A percentile compares a stretch with the other conserved stretches of the same genome.
Evolutionary conservation across 495 filamentous ascomycete genomes (phyloP).

Genomic region (Hypoxylon rickii): DNA sequence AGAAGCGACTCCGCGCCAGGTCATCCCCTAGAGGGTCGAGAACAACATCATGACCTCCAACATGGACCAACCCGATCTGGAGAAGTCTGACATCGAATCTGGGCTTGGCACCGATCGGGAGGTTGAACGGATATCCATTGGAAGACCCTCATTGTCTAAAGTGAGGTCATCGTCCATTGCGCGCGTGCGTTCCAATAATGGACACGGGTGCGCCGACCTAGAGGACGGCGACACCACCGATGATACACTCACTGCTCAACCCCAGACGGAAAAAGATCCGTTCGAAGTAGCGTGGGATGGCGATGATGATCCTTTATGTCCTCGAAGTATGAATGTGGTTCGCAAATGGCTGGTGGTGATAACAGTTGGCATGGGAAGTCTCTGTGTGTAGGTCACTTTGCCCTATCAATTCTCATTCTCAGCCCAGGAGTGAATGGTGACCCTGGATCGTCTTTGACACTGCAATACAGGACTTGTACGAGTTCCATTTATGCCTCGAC

Average conservation of each 20-base stretch:
- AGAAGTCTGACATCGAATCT: conserved; percentile 20
- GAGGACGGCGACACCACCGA: conserved; percentile 42
- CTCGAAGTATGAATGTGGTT: conserved; percentile 66
- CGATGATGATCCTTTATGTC: conserved; percentile 73
- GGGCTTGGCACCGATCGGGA: neutral
- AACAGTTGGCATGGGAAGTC: conserved; percentile 70
- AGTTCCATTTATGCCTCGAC: conserved; percentile 89
- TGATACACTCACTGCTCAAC: conserved; percentile 26
- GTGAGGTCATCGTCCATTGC: conserved; percentile 13
- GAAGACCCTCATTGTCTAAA: neutral
- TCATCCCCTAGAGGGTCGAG: too few species aligned
- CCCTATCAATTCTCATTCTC: neutral
- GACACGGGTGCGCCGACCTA: conserved; percentile 60
- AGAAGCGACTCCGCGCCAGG: too few species aligned
- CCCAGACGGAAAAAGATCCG: conserved; percentile 46
- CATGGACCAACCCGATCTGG: conserved; percentile 5
- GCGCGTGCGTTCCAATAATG: conserved; percentile 63
- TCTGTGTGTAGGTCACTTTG: conserved; percentile 84
- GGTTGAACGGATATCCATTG: neutral
- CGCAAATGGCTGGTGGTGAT: conserved; percentile 79
- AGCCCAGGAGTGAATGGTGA: neutral
- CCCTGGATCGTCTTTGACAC: conserved; percentile 10
- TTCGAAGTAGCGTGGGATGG: conserved; percentile 74
- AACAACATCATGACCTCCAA: conserved; percentile 8
- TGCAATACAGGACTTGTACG: conserved; percentile 69